A percentile compares a stretch with the other conserved stretches of the same genome.
Evolutionary conservation across 305 asterid species (phyloP).

Genomic region (Vinca major): DNA sequence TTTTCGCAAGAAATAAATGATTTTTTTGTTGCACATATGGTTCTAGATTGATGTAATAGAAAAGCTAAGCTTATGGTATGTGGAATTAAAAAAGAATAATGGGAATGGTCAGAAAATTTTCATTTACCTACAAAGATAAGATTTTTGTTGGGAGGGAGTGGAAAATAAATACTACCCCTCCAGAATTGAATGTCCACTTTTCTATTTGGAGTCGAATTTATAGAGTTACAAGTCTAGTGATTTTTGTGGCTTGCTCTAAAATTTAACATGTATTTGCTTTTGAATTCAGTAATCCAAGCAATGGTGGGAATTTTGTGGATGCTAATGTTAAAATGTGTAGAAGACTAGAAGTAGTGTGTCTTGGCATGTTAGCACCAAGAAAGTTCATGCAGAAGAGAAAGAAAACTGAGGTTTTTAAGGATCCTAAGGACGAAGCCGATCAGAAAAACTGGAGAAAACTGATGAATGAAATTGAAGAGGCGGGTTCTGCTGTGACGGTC

Average conservation of each 20-base stretch:
- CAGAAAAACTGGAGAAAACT: slow-evolving; percentile 80
- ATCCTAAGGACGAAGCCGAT: slow-evolving; percentile 61
- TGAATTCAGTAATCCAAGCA: slow-evolving; percentile 8
- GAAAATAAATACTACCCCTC: not conserved
- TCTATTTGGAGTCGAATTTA: too few species aligned
- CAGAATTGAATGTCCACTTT: too few species aligned
- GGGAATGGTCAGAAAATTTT: not conserved
- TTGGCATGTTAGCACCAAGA: slow-evolving; percentile 81
- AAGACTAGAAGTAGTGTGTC: slow-evolving; percentile 63
- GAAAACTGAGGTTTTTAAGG: slow-evolving; percentile 71
- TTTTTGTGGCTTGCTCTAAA: too few species aligned
- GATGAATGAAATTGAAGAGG: slow-evolving; percentile 82
- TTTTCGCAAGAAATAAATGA: not conserved
- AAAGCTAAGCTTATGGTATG: not conserved
- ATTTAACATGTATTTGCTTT: not conserved
- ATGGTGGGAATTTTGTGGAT: slow-evolving; percentile 9
- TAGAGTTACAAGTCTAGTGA: too few species aligned
- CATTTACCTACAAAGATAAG: not conserved
- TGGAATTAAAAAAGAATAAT: not conserved
- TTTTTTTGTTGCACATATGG: not conserved
- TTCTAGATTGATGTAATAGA: not conserved
- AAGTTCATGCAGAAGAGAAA: slow-evolving; percentile 87
- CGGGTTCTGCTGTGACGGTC: slow-evolving; percentile 59
- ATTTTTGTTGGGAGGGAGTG: not conserved
- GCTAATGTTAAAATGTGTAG: slow-evolving; percentile 16